phyloP scores from a whole-genome alignment of 2,329 filamentous ascomycete genomes.

The Pseudocercospora musae region DNA sequence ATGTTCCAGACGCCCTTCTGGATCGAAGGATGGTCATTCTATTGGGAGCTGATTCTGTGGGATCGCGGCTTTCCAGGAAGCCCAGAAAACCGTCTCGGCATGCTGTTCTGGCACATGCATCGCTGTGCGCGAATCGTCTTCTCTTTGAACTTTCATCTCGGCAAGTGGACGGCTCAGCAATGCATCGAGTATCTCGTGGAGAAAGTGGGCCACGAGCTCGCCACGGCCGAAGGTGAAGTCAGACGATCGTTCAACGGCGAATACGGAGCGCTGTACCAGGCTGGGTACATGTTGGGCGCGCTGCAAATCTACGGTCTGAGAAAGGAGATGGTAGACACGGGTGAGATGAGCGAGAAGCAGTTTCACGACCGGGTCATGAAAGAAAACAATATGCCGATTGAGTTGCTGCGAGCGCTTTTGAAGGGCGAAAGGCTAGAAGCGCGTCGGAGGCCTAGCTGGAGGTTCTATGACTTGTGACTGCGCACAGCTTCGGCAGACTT shows the following conservation, averaged over 20 bases:
- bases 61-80: conserved; percentile 50
- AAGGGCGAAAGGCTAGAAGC: conserved; percentile 39
- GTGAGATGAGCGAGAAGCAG: conserved; percentile 47
- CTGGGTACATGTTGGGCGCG: conserved; percentile 59
- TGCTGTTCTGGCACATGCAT: conserved; percentile 63
- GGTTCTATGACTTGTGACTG: conserved; percentile 14
- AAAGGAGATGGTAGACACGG: conserved; percentile 45
- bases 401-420: conserved; percentile 52
- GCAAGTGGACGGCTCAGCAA: conserved; percentile 51
- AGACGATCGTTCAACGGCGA: conserved; percentile 55
- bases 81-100: conserved; percentile 54
- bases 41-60: conserved; percentile 61
- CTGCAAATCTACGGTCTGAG: conserved; percentile 54
- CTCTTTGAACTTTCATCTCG: conserved; percentile 57
- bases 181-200: conserved; percentile 58
- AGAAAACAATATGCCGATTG: conserved; percentile 54
- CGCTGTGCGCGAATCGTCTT: conserved; percentile 59
- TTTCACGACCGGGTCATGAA: conserved; percentile 56
- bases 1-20: conserved; percentile 58
- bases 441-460: conserved; percentile 10
- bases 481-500: no score
- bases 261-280: conserved; percentile 58
- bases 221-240: conserved; percentile 60
- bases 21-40: conserved; percentile 60
- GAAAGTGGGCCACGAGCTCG: conserved; percentile 57